Evolutionary conservation across 2,329 filamentous ascomycete genomes (phyloP).

Genomic region (Pseudocercospora vitis): DNA sequence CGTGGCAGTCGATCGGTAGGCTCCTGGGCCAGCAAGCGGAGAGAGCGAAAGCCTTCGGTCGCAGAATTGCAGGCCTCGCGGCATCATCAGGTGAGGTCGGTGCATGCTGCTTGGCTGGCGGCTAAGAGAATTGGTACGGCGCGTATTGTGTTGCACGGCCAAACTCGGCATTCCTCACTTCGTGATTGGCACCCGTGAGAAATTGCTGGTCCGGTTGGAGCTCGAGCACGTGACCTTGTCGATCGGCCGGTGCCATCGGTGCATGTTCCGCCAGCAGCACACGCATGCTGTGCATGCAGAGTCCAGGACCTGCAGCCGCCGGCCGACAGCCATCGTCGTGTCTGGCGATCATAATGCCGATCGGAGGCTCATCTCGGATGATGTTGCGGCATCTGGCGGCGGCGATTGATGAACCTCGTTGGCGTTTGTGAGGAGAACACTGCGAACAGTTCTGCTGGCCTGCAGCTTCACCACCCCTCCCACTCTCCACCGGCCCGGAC

Average conservation of each 20-base stretch:
- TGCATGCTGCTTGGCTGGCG: neutral
- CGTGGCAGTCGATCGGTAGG: too few species aligned
- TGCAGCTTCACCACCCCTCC: constrained; percentile 4
- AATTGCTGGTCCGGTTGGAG: neutral
- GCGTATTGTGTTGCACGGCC: neutral
- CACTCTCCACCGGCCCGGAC: constrained; percentile 3
- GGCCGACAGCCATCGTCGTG: neutral
- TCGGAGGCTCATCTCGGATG: neutral
- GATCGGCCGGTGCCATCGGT: too few species aligned
- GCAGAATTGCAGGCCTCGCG: too few species aligned
- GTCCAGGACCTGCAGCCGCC: neutral
- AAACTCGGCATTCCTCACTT: neutral
- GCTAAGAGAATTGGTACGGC: constrained; percentile 1
- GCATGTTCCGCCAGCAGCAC: too few species aligned
- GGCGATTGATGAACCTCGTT: constrained; percentile 3
- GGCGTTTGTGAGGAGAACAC: constrained; percentile 16
- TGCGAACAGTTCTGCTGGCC: too few species aligned
- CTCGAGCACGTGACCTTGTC: too few species aligned
- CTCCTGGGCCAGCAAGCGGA: too few species aligned
- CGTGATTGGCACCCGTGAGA: neutral
- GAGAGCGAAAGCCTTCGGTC: too few species aligned
- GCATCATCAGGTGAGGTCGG: constrained; percentile 2
- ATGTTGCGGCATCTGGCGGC: neutral
- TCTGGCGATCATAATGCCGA: neutral
- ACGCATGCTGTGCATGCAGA: neutral